Base-by-base conservation (phyloP, 768 basidiomycete species). In the Krasilnikovozyma curviuscula region DNA sequence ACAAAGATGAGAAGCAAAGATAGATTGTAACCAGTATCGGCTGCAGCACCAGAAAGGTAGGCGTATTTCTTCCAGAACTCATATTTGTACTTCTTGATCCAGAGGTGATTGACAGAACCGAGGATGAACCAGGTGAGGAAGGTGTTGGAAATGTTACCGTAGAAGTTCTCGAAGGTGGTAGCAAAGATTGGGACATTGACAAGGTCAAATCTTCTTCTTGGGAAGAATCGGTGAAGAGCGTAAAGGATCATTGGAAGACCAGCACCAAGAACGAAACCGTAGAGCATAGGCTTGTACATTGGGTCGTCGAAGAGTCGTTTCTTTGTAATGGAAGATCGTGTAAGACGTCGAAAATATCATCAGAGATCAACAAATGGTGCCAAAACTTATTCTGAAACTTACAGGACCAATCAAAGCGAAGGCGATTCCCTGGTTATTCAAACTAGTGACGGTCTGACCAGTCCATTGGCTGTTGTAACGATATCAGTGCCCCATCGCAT, bases 21-120 rank as follows among this genome's bases (percentile, higher is more conserved):
- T 23, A 37, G 21, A 28, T 46, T 38, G 33, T 31, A 46, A 7
- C 44, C 44, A 12, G 33, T 42, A 28, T 42, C 40, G 24, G 40
- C 40, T 5, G 40, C 19, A 16, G 37, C 37, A 10, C 43, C 43
- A 1, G 29, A 14, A 33, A 44, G 29, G 33, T 46, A 46, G 24
- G 44, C 44, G 29, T 24, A 46, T 13, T 37, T 46, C 23, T 35
- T 25, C 44, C 44, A 46, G 19, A 19, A 46, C 32, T n/a, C 33
- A 18, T 37, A 21, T 4, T 32, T 29, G 34, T 38, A 34, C 5
- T 37, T 14, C n/a, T 37, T 21, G n/a, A 46, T 19, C 34, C 18
- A 46, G 34, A 28, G 38, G 34, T 46, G 35, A 18, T 9, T 25
- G 19, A 44, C 30, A 33, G 31, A 23, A 2, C 29, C 30, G 29